Evolutionary conservation across 2,329 filamentous ascomycete species (phyloP), one percentile per base, ranked within the genome.

Genomic region (Phaeosphaeriaceae sp.): DNA sequence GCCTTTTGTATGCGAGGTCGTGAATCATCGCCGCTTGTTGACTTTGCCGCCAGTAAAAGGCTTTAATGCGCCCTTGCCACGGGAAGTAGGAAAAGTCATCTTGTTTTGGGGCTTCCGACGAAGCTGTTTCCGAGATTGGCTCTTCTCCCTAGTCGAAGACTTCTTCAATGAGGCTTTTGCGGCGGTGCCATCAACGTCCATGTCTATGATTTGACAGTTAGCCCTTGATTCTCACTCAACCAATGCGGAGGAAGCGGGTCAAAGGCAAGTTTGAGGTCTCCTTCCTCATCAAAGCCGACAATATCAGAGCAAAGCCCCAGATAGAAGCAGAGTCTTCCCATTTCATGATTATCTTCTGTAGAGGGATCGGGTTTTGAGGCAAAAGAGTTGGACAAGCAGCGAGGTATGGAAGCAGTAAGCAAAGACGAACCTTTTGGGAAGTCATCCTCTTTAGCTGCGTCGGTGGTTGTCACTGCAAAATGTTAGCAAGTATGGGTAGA

Each of bases 241-340:
- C 58, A 61, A 41, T 61, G 55, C 43, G 56, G 64, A 57, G 65
- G 60, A 57, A 71, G 68, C 52, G 62, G 60, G 64, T 69, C 71
- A 67, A 73, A 73, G 61, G 67, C 67, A 50, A 74, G 59, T 50
- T 68, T 43, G 43, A 76, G 62, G 38, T 68, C 45, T 28, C 73
- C 73, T 17, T 60, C 43, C 18, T 60, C 34, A 49, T 64, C 66
- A 61, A 76, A 77, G 52, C 73, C 73, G 32, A 70, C 50, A 28
- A 76, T 63, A 61, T 76, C 72, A 34, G 68, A 67, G 40, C 70
- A 71, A 16, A 75, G 65, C 16, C 74, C 74, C 28, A 77, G 58
- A 33, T 69, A 57, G 48, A 73, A 66, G 58, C 64, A 76, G 53
- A 76, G 69, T 15, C 67, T 59, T 33, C 64, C 48, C 46, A 71